Evolutionary conservation across 139 green algal species (phyloP).

Genomic region (Micromonas commoda): DNA sequence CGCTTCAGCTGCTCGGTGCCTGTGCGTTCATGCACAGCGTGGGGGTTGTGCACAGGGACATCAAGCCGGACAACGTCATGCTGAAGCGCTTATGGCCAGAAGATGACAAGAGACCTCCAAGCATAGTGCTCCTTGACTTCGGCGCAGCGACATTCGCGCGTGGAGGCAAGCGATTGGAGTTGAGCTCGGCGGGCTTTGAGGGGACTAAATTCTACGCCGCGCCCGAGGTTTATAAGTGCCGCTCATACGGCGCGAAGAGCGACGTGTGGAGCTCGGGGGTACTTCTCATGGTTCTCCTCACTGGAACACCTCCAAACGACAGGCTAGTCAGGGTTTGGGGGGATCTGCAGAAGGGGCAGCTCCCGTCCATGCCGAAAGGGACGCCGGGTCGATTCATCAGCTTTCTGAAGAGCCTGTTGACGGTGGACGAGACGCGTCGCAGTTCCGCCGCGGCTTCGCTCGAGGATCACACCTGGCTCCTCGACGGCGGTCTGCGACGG

Average conservation of each 20-base stretch:
- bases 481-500: too few species aligned
- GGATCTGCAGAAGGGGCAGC: background rate
- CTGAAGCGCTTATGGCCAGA: background rate
- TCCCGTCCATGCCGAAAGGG: background rate
- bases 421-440: background rate
- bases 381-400: background rate
- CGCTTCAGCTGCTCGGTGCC: slow-evolving; percentile 38
- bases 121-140: slow-evolving; percentile 8
- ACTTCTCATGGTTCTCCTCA: slow-evolving; percentile 13
- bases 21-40: slow-evolving; percentile 39
- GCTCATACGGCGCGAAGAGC: background rate
- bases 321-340: background rate
- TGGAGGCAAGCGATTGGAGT: background rate
- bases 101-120: background rate
- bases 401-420: background rate
- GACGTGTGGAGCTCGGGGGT: slow-evolving; percentile 12
- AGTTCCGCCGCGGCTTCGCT: background rate
- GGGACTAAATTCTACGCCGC: slow-evolving; percentile 22
- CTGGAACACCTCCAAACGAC: background rate
- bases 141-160: slow-evolving; percentile 12
- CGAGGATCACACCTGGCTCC: background rate
- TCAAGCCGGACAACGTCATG: slow-evolving; percentile 54
- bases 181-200: background rate
- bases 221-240: background rate
- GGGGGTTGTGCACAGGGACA: slow-evolving; percentile 49